A percentile compares a stretch with the other conserved stretches of the same genome.
Evolutionary conservation across 2,329 filamentous ascomycete genomes (phyloP).

Genomic region (Monosporascus sp.): DNA sequence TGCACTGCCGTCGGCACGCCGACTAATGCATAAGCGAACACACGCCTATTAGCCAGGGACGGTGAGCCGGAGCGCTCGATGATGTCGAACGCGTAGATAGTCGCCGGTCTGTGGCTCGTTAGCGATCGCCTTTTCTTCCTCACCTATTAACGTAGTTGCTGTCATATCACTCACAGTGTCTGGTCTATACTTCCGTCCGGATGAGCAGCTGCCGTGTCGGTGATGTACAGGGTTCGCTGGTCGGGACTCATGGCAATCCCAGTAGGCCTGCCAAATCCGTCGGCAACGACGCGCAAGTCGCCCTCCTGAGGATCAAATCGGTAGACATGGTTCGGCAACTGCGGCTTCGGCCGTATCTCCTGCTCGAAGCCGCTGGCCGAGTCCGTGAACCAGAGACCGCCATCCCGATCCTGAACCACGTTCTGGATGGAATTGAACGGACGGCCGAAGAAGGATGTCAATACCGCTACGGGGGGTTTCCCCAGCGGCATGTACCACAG

Average conservation of each 20-base stretch:
- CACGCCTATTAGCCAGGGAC: constrained; percentile 42
- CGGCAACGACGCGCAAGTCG: constrained; percentile 41
- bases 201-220: constrained; percentile 30
- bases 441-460: constrained; percentile 38
- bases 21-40: constrained; percentile 45
- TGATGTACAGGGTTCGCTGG: constrained; percentile 37
- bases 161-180: constrained; percentile 18
- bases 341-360: constrained; percentile 38
- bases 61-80: constrained; percentile 28
- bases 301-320: constrained; percentile 36
- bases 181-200: constrained; percentile 24
- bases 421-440: constrained; percentile 45
- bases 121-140: background rate
- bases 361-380: constrained; percentile 38
- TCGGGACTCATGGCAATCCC: constrained; percentile 36
- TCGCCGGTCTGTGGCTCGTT: constrained; percentile 21
- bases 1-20: constrained; percentile 40
- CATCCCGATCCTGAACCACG: constrained; percentile 33
- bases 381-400: constrained; percentile 47
- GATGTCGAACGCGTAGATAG: constrained; percentile 47
- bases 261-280: constrained; percentile 40
- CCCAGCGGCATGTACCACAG: constrained; percentile 29
- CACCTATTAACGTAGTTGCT: background rate
- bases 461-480: constrained; percentile 29
- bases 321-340: constrained; percentile 45